phyloP scores from a whole-genome alignment of 139 green algal species.

The Chlamydomonas sp. region DNA sequence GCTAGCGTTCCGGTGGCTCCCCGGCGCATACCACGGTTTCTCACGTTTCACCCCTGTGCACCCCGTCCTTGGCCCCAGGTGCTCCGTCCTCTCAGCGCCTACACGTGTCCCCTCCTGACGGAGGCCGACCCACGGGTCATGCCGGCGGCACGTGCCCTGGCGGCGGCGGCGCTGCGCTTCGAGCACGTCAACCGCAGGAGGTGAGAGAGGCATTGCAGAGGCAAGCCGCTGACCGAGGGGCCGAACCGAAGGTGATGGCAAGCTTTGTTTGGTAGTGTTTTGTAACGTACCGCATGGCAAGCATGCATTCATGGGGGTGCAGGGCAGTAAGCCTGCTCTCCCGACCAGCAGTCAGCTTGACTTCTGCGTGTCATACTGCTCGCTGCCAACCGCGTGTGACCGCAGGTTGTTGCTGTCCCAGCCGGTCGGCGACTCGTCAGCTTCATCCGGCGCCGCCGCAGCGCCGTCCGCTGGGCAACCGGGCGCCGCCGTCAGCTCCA shows the following conservation, averaged over 20 bases:
- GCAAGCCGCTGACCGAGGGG: not conserved
- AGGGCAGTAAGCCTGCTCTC: too few species aligned
- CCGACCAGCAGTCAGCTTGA: too few species aligned
- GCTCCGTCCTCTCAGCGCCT: slow-evolving; percentile 10
- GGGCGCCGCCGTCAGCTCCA: not conserved
- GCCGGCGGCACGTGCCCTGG: slow-evolving; percentile 22
- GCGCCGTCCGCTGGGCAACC: not conserved
- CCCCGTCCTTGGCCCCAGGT: not conserved
- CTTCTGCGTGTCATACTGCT: not conserved
- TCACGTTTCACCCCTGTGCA: not conserved
- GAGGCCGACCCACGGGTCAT: slow-evolving; percentile 33
- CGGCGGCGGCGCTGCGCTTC: slow-evolving; percentile 19
- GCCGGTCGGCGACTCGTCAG: not conserved
- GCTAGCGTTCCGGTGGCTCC: not conserved
- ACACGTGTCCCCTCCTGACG: slow-evolving; percentile 26
- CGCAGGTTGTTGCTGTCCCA: slow-evolving; percentile 5
- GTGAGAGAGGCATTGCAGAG: not conserved
- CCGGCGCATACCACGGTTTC: not conserved
- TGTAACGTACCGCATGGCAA: too few species aligned
- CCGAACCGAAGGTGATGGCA: too few species aligned
- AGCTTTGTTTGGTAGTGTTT: too few species aligned
- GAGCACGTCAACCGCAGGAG: slow-evolving; percentile 46
- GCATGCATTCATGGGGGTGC: too few species aligned
- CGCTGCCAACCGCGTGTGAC: not conserved
- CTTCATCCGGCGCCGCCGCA: not conserved